phyloP scores from a whole-genome alignment of 257 asterid species.

The Voacanga thouarsii region DNA sequence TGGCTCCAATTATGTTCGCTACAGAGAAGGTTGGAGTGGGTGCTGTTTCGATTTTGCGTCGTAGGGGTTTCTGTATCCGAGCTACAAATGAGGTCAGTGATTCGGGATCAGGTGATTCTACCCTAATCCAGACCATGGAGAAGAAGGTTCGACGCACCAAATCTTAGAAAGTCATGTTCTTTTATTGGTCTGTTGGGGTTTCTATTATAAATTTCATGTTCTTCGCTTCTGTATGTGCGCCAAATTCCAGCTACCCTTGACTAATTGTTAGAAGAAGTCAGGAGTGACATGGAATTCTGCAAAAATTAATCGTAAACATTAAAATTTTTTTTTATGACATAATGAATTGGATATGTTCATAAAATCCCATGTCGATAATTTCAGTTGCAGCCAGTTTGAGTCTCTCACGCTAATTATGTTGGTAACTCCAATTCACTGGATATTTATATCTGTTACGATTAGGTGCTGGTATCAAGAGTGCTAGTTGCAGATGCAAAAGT shows the following conservation, averaged over 20 bases:
- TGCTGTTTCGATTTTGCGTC: slow-evolving; percentile 9
- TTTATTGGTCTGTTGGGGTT: neutral
- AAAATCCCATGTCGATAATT: too few species aligned
- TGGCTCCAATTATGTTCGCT: neutral
- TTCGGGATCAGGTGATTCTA: slow-evolving; percentile 45
- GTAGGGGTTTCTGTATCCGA: slow-evolving; percentile 49
- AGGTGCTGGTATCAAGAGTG: too few species aligned
- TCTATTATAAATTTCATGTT: neutral
- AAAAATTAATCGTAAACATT: too few species aligned
- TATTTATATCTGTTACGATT: too few species aligned
- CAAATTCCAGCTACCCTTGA: neutral
- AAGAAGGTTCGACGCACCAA: slow-evolving; percentile 52
- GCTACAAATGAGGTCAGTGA: slow-evolving; percentile 42
- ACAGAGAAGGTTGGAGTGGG: neutral
- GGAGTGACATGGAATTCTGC: too few species aligned
- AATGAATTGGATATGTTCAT: too few species aligned
- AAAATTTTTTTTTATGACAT: too few species aligned
- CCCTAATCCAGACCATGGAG: slow-evolving; percentile 75
- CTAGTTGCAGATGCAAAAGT: neutral
- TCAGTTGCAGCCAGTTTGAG: too few species aligned
- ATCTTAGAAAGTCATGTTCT: neutral
- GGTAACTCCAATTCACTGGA: too few species aligned
- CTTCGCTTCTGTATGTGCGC: too few species aligned
- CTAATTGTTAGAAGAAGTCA: neutral
- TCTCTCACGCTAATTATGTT: too few species aligned